These are phyloP conservation scores for Colletotrichum sp. DNA, from an alignment of 2,329 filamentous ascomycete species.

Conservation along the genomic window DNA sequence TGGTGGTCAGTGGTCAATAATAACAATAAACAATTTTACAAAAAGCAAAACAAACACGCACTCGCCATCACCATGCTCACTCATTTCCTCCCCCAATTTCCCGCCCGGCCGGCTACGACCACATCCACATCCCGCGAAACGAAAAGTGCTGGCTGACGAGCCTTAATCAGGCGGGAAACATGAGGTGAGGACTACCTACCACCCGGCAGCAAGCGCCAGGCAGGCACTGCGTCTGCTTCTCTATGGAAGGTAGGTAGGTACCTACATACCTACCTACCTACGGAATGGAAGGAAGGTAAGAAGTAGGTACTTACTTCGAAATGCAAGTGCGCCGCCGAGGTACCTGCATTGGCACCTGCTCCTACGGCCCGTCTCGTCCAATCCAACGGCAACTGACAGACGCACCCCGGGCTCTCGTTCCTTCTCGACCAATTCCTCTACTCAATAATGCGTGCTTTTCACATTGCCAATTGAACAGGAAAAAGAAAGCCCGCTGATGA, in stretches of 20 bases:
- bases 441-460: neutral
- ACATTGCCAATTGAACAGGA: neutral
- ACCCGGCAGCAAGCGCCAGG: neutral
- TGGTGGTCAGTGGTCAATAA: neutral
- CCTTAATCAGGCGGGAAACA: neutral
- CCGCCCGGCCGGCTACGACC: neutral
- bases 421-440: neutral
- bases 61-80: neutral
- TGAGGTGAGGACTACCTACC: neutral
- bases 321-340: neutral
- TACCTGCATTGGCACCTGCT: conserved; percentile 17
- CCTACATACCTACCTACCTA: neutral
- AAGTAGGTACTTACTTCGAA: neutral
- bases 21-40: neutral
- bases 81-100: neutral
- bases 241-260: neutral
- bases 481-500: neutral
- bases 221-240: neutral
- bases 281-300: neutral
- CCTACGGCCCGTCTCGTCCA: conserved; percentile 1
- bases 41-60: neutral
- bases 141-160: neutral
- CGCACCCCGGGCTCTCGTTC: neutral
- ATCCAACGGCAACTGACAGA: conserved; percentile 13
- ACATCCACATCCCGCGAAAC: neutral